Evolutionary conservation across 164 flowering plant species (phyloP).

Genomic region (Vitis cinerea): DNA sequence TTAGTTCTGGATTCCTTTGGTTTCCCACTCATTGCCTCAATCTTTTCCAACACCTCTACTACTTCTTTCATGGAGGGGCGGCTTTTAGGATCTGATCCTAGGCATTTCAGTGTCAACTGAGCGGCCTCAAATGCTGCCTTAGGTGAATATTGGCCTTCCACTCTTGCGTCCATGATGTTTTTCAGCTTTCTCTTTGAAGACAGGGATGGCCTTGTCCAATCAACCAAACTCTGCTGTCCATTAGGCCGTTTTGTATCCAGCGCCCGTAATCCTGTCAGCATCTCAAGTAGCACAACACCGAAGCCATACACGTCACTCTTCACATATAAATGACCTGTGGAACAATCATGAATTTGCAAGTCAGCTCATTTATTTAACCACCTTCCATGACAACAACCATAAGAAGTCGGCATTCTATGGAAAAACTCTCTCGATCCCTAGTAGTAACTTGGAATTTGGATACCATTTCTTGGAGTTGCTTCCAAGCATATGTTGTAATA

Average conservation of each 20-base stretch:
- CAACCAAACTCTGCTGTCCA: constrained; percentile 35
- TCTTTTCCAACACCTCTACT: constrained; percentile 25
- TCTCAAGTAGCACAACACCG: constrained; percentile 51
- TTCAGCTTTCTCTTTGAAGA: constrained; percentile 31
- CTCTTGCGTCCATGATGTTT: constrained; percentile 33
- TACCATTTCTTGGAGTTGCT: too few relatives aligned
- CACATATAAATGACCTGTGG: constrained; percentile 48
- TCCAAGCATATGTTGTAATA: not conserved
- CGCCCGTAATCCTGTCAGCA: constrained; percentile 52
- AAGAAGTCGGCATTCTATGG: too few relatives aligned
- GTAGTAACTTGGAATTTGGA: too few relatives aligned
- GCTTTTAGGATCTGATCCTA: constrained; percentile 34
- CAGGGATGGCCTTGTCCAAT: constrained; percentile 41
- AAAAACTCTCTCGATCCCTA: too few relatives aligned
- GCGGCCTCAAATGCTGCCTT: constrained; percentile 37
- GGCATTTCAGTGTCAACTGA: constrained; percentile 34
- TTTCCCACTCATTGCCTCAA: constrained; percentile 22
- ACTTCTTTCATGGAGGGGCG: constrained; percentile 54
- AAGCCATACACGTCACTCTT: constrained; percentile 61
- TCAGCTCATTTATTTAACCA: not conserved
- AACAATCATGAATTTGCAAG: not conserved
- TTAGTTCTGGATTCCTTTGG: constrained; percentile 16
- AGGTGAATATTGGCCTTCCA: constrained; percentile 43
- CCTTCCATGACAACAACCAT: not conserved
- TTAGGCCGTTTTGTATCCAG: constrained; percentile 34